Evolutionary conservation across 2,329 filamentous ascomycete species (phyloP), one percentile per base, ranked within the genome.

Genomic region (Sphaerulina musiva): DNA sequence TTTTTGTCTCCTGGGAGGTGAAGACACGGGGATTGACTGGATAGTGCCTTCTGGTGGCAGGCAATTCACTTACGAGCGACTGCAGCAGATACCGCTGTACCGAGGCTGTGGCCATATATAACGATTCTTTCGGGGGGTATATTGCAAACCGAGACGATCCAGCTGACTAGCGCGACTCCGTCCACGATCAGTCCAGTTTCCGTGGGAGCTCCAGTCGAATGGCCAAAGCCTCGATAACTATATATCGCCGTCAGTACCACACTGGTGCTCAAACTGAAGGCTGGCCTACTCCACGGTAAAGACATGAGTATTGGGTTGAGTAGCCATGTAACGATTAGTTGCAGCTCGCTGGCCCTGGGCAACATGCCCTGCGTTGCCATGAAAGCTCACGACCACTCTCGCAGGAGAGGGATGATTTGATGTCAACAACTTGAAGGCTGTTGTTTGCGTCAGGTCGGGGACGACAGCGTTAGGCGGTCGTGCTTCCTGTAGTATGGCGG

Each of bases 181-280:
- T 97, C 92, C 4, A 80, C 81, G 52, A 95, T 87, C 6, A 97
- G 73, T 0, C 92, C 92, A 36, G 79, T 73, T 72, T 97, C 92
- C 0, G 84, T 85, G 0, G 92, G 92, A 3, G 72, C 74, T n/a
- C 92, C 89, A 0, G 84, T 88, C 7, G 87, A 93, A 39, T 81
- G 78, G 0, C 90, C 91, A 63, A 89, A 96, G 6, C 91, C 91
- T 14, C 91, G 86, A 71, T 96, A 96, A 74, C 48, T 51, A 34
- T 4, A 20, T 46, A 7, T 12, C 23, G n/a, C 29, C 26, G 34
- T 23, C 44, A 46, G 12, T 34, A 14, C n/a, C n/a, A 31, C 11
- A 20, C 8, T 29, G 14, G 12, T 51, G 41, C 8, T 46, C 2
- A 31, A 31, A 3, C 17, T 23, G 41, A 20, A 8, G 12, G 39